Conservation (phyloP, 208 protist genomes). For the Leishmania tarentolae region DNA sequence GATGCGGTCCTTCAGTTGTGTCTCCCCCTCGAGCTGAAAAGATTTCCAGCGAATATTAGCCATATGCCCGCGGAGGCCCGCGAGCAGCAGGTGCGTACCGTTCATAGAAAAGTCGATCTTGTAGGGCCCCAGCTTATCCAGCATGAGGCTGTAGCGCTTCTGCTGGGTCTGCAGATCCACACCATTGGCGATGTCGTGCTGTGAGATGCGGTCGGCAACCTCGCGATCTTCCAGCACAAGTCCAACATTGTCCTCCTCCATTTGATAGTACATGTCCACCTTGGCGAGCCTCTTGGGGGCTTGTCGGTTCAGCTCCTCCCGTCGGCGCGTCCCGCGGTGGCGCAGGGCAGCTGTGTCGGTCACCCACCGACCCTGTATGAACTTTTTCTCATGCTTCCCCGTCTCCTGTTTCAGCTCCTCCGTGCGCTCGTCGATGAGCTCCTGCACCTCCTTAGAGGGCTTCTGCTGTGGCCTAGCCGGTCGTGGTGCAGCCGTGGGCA, state of each 20-base stretch:
- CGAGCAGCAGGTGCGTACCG: slow-evolving; percentile 94
- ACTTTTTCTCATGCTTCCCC: slow-evolving; percentile 46
- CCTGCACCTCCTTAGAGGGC: slow-evolving; percentile 62
- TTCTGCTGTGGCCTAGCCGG: slow-evolving; percentile 13
- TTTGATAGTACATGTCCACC: slow-evolving; percentile 65
- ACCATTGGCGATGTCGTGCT: slow-evolving; percentile 84
- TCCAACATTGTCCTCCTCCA: slow-evolving; percentile 69
- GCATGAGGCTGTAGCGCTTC: slow-evolving; percentile 94
- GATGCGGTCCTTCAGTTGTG: slow-evolving; percentile 94
- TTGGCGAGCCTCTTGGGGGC: slow-evolving; percentile 74
- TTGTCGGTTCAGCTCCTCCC: slow-evolving; percentile 57
- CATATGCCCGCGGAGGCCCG: slow-evolving; percentile 96
- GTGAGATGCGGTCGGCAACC: slow-evolving; percentile 92
- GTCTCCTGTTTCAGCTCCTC: slow-evolving; percentile 51
- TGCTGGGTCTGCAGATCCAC: slow-evolving; percentile 94
- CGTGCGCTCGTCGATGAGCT: slow-evolving; percentile 52
- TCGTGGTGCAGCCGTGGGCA: slow-evolving; percentile 6
- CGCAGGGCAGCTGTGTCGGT: slow-evolving; percentile 72
- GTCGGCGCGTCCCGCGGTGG: slow-evolving; percentile 53
- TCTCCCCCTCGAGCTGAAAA: slow-evolving; percentile 92
- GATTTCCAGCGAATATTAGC: slow-evolving; percentile 95
- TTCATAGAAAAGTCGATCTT: slow-evolving; percentile 93
- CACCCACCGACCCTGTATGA: slow-evolving; percentile 80
- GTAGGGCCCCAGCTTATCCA: slow-evolving; percentile 96
- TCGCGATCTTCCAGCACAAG: slow-evolving; percentile 87